Conservation (phyloP, 2,329 filamentous ascomycete genomes). For the Arachnomyces sp. region DNA sequence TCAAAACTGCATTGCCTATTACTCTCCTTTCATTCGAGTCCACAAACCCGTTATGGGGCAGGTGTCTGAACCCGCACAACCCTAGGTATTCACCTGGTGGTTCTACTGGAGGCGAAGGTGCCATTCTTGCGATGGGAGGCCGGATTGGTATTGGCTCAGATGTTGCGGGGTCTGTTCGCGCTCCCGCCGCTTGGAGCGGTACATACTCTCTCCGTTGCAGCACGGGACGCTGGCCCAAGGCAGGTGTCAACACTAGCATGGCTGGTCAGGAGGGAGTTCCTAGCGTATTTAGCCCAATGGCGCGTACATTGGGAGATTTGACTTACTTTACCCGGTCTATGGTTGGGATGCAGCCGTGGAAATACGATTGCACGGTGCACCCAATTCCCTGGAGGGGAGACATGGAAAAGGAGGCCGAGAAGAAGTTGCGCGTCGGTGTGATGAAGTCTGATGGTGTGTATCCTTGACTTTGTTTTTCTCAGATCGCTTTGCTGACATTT, state of each 20-base stretch:
- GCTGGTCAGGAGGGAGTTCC: slow-evolving; percentile 84
- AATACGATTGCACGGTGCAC: slow-evolving; percentile 77
- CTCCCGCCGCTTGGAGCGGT: slow-evolving; percentile 81
- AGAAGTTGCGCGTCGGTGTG: slow-evolving; percentile 65
- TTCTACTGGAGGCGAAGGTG: slow-evolving; percentile 77
- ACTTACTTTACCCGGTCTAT: slow-evolving; percentile 75
- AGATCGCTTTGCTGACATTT: neutral
- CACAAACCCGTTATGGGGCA: slow-evolving; percentile 72
- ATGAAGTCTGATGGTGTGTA: slow-evolving; percentile 60
- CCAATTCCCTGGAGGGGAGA: slow-evolving; percentile 70
- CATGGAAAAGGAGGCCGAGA: slow-evolving; percentile 55
- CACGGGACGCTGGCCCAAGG: slow-evolving; percentile 83
- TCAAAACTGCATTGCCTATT: slow-evolving; percentile 85
- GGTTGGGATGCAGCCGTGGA: slow-evolving; percentile 78
- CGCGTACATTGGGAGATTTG: slow-evolving; percentile 73
- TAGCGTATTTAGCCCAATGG: slow-evolving; percentile 88
- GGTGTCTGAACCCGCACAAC: slow-evolving; percentile 75
- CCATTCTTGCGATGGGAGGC: slow-evolving; percentile 71
- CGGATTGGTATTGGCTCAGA: slow-evolving; percentile 86
- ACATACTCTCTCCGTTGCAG: slow-evolving; percentile 83
- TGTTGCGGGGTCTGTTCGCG: slow-evolving; percentile 80
- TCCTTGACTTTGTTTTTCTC: neutral
- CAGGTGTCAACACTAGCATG: slow-evolving; percentile 79
- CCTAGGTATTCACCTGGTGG: slow-evolving; percentile 79
- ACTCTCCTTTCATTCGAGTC: slow-evolving; percentile 83